Evolutionary conservation across 371 early-diverging fungal species (phyloP).

Genomic region (Apophysomyces elegans): DNA sequence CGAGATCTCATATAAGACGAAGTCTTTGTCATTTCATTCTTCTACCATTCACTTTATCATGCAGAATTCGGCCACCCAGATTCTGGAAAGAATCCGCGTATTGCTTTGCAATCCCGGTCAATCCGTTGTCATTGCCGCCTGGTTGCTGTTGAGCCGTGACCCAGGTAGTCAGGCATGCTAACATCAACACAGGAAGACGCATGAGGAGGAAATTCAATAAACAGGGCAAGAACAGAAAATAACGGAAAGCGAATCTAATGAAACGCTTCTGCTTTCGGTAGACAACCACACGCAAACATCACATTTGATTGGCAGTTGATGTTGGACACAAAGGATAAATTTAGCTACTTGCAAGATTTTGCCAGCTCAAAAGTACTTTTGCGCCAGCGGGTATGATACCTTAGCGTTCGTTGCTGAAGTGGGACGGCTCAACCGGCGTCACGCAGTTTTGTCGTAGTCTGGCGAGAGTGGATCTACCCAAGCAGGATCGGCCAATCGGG

Average conservation of each 20-base stretch:
- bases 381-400: no score
- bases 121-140: slow-evolving; percentile 8
- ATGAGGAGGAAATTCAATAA: not conserved
- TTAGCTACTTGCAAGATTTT: not conserved
- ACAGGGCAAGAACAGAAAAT: not conserved
- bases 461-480: no score
- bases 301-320: not conserved
- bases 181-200: not conserved
- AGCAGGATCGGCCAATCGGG: no score
- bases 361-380: no score
- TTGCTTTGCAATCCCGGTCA: slow-evolving; percentile 23
- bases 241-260: not conserved
- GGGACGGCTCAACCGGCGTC: no score
- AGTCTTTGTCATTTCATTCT: not conserved
- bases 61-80: slow-evolving; percentile 44
- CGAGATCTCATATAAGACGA: not conserved
- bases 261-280: not conserved
- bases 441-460: no score
- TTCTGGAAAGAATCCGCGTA: slow-evolving; percentile 40
- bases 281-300: not conserved
- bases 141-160: slow-evolving; percentile 13
- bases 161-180: slow-evolving; percentile 7
- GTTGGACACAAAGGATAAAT: not conserved
- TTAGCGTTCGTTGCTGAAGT: no score
- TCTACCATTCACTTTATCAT: slow-evolving; percentile 50